Percentiles rank a stretch among this genome's conserved stretches.
These are phyloP conservation scores for Moesziomyces sp. DNA, from an alignment of 1,284 basidiomycete genomes.

Conservation along the genomic window DNA sequence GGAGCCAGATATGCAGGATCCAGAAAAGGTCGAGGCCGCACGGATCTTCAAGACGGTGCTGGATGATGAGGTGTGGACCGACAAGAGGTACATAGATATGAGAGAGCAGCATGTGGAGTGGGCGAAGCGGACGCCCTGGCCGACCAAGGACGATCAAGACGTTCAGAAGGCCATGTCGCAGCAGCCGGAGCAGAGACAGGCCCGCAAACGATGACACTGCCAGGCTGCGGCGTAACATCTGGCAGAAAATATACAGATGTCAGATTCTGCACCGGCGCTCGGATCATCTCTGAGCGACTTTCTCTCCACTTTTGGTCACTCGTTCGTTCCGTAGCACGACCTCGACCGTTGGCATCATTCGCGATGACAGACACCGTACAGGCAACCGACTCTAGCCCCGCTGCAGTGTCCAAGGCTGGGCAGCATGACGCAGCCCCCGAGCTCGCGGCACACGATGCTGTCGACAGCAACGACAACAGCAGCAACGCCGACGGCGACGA, in stretches of 20 bases:
- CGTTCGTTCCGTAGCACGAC: neutral
- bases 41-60: slow-evolving; percentile 29
- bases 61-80: slow-evolving; percentile 30
- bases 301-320: too few relatives aligned
- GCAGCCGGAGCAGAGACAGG: slow-evolving; percentile 8
- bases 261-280: slow-evolving; percentile 17
- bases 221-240: too few relatives aligned
- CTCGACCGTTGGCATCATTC: too few relatives aligned
- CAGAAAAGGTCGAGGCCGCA: slow-evolving; percentile 41
- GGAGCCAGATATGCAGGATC: slow-evolving; percentile 24
- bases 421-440: neutral
- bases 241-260: neutral
- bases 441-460: too few relatives aligned
- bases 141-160: slow-evolving; percentile 7
- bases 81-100: slow-evolving; percentile 18
- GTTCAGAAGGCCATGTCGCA: slow-evolving; percentile 15
- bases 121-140: slow-evolving; percentile 3
- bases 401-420: neutral
- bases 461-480: slow-evolving; percentile 2
- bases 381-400: neutral
- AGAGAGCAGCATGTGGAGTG: slow-evolving; percentile 27
- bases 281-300: slow-evolving; percentile 7
- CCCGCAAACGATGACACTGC: slow-evolving; percentile 1
- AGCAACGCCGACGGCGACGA: neutral
- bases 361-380: neutral